Conservation (phyloP, 805 yeast species). For the Zygoascus tannicola region DNA sequence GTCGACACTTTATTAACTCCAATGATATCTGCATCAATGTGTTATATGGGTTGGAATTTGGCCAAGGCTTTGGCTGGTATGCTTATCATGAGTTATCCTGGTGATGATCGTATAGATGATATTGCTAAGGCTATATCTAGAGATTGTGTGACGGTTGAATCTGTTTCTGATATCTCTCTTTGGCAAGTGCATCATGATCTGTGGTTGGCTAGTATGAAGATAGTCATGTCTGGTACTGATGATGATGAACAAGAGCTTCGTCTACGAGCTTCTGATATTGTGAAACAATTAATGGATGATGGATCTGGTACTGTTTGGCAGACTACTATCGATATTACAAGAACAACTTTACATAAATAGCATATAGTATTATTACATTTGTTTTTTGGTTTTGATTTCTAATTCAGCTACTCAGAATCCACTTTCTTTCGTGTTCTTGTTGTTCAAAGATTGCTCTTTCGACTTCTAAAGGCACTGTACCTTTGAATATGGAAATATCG, state of each 20-base stretch:
- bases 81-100: constrained; percentile 36
- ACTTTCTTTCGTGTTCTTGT: constrained; percentile 16
- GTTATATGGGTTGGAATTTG: constrained; percentile 32
- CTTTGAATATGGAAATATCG: constrained; percentile 46
- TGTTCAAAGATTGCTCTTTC: constrained; percentile 19
- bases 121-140: constrained; percentile 20
- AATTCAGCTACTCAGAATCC: constrained; percentile 7
- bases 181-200: constrained; percentile 38
- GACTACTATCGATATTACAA: constrained; percentile 28
- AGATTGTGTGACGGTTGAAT: constrained; percentile 21
- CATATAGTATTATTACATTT: neutral
- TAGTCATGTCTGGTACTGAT: constrained; percentile 27
- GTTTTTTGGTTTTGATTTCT: neutral
- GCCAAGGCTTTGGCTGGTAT: constrained; percentile 34
- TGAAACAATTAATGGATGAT: constrained; percentile 20
- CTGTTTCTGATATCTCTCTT: constrained; percentile 26
- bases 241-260: constrained; percentile 28
- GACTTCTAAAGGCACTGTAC: constrained; percentile 49
- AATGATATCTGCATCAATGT: constrained; percentile 32
- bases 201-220: constrained; percentile 31
- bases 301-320: constrained; percentile 23
- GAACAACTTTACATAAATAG: constrained; percentile 15
- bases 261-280: constrained; percentile 21
- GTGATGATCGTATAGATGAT: constrained; percentile 26
- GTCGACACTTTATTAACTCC: constrained; percentile 31